Percentiles rank a stretch among this genome's conserved stretches.
phyloP scores from a whole-genome alignment of 306 rosid genomes.

The Corylus avellana region DNA sequence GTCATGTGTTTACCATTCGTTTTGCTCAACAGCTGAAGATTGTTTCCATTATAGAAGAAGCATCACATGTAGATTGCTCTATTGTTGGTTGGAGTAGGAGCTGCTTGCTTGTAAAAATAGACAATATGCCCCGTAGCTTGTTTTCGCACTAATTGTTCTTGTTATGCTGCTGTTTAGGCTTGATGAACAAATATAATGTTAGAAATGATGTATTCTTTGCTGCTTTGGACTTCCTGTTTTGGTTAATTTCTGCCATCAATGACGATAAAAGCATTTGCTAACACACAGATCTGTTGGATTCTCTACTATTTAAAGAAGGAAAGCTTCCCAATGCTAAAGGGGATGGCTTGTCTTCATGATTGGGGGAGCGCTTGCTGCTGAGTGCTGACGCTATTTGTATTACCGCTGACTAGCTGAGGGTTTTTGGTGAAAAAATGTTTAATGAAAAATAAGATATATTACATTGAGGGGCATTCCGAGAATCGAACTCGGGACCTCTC shows the following conservation, averaged over 20 bases:
- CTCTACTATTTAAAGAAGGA: background rate
- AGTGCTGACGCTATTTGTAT: too few species aligned
- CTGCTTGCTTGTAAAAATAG: slow-evolving; percentile 20
- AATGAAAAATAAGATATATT: background rate
- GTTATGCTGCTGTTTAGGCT: slow-evolving; percentile 30
- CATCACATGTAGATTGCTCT: slow-evolving; percentile 29
- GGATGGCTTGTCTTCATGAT: too few species aligned
- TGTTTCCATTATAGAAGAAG: slow-evolving; percentile 12
- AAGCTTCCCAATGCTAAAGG: too few species aligned
- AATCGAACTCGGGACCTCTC: slow-evolving; percentile 20
- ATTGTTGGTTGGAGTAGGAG: slow-evolving; percentile 33
- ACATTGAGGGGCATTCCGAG: slow-evolving; percentile 6
- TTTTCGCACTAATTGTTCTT: slow-evolving; percentile 24
- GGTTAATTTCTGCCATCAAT: background rate
- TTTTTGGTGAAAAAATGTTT: too few species aligned
- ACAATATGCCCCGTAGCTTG: slow-evolving; percentile 18
- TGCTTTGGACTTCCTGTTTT: background rate
- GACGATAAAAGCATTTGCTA: background rate
- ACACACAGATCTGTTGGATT: background rate
- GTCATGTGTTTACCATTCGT: slow-evolving; percentile 10
- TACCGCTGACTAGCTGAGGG: too few species aligned
- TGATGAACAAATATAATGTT: slow-evolving; percentile 29
- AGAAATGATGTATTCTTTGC: slow-evolving; percentile 18
- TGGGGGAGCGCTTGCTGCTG: too few species aligned
- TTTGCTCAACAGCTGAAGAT: slow-evolving; percentile 24